Evolutionary conservation across 768 basidiomycete species (phyloP), one percentile per base, ranked within the genome.

Genomic region (Tephrocybe sp.): DNA sequence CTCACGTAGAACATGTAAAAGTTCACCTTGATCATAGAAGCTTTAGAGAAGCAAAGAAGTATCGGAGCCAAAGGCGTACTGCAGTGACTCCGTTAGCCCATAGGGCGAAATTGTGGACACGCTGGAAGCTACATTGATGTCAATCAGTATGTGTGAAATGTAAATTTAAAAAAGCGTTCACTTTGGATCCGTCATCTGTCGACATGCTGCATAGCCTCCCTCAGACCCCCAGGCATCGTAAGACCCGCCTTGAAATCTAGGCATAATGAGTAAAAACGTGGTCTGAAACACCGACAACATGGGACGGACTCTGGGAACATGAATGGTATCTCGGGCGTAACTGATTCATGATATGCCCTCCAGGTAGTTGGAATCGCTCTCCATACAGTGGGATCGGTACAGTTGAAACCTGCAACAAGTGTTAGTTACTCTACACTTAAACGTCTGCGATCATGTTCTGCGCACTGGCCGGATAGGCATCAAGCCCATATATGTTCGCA

Each of bases 61-160:
- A 2, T 31, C 18, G 25, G 18, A 28, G 8, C 36, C 18, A 24
- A 30, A n/a, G 13, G 13, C 52, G 15, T 27, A 57, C 56, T 16
- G 56, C 56, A 26, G 56, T 57, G 21, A 57, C 56, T 15, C 56
- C 56, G 30, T 54, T 54, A n/a, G 52, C 56, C 56, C 56, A 57
- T n/a, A 57, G 34, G 40, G 49, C 49, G 31, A 51, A 51, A 39
- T 57, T 51, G 32, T 57, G 41, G 37, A 57, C 50, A 15, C 56
- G 52, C 26, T 57, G 56, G 28, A 57, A 57, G 19, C 56, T 57
- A 31, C 9, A 32, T 9, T n/a, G 16, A 41, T 8, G 11, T 27
- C n/a, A 16, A 32, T 2, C 9, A 12, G 8, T 3, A 34, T 16
- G 2, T 25, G 26, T 22, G 31, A 30, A 36, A 8, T 9, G 12